Evolutionary conservation across 495 filamentous ascomycete genomes (phyloP), one percentile per base, ranked within the genome.

Genomic region (Penicillium desertorum): DNA sequence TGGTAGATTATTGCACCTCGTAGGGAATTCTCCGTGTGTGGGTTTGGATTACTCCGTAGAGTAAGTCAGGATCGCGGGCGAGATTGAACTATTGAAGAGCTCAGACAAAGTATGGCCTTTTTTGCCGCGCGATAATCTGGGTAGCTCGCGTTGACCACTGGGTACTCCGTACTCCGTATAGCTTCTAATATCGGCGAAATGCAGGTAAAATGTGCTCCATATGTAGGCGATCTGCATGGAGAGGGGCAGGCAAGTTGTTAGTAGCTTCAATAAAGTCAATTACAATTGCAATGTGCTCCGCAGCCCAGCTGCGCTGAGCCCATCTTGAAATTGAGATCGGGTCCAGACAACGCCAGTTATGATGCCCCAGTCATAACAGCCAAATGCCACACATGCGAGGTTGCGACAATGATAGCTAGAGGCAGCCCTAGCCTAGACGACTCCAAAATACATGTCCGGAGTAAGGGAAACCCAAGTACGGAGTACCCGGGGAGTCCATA

Each of bases 181-280:
- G 16, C 16, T 19, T 42, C 19, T 34, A 6, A 23, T 44, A 39
- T 43, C 7, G 9, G 34, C 50, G 14, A 47, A 17, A 34, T 48
- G 19, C 23, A 36, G n/a, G 34, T 12, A 36, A 51, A 47, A 5
- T 6, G 5, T 36, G 12, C 34, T 36, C 34, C 34, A 36, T 16
- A 36, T 36, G 25, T 39, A 11, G 41, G 14, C 43, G 39, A 44
- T 58, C 56, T 58, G 47, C 22, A 39, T 48, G 45, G 9, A 17
- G 34, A 45, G 56, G 56, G 56, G 39, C 47, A 53, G 37, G 27
- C 39, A 47, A 19, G 29, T 41, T 41, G 14, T 22, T 30, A 19
- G 16, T 20, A 27, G 23, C n/a, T 39, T 39, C 36, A 39, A 39
- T 39, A 39, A 39, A 39, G 16, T 17, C 36, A 39, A 39, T 39